Percentiles rank a stretch among this genome's conserved stretches.
phyloP scores from a whole-genome alignment of 2,329 filamentous ascomycete species.

The Verticillium nubilum region DNA sequence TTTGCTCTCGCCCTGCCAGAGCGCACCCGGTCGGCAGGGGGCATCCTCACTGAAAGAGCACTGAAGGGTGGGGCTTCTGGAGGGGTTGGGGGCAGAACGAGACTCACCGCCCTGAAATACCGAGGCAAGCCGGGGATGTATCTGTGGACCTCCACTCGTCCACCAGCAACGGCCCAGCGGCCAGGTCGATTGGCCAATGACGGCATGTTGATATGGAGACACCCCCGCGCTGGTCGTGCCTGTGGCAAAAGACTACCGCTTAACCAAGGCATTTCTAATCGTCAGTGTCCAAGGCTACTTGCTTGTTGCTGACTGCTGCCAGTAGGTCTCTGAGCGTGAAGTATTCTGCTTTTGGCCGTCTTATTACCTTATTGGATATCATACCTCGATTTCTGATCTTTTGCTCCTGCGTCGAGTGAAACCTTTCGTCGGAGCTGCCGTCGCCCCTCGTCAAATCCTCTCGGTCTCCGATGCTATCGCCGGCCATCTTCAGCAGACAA shows the following conservation, averaged over 20 bases:
- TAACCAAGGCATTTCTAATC: conserved; percentile 18
- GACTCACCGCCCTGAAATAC: conserved; percentile 2
- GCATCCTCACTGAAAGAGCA: neutral
- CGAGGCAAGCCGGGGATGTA: conserved; percentile 11
- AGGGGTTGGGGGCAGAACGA: neutral
- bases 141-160: neutral
- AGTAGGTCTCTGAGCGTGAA: neutral
- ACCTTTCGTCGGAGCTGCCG: neutral
- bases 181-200: conserved; percentile 11
- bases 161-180: conserved; percentile 3
- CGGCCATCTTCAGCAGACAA: neutral
- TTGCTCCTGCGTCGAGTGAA: neutral
- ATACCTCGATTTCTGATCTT: neutral
- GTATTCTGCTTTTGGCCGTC: neutral
- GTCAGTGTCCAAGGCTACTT: neutral
- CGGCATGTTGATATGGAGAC: neutral
- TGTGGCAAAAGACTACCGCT: conserved; percentile 17
- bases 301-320: neutral
- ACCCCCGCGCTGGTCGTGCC: conserved; percentile 18
- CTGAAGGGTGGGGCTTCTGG: neutral
- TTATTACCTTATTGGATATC: neutral
- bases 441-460: conserved; percentile 12
- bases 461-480: neutral
- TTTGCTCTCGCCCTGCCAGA: neutral
- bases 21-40: neutral